Evolutionary conservation across 306 rosid species (phyloP).

Genomic region (Oxytropis ochrocephala): DNA sequence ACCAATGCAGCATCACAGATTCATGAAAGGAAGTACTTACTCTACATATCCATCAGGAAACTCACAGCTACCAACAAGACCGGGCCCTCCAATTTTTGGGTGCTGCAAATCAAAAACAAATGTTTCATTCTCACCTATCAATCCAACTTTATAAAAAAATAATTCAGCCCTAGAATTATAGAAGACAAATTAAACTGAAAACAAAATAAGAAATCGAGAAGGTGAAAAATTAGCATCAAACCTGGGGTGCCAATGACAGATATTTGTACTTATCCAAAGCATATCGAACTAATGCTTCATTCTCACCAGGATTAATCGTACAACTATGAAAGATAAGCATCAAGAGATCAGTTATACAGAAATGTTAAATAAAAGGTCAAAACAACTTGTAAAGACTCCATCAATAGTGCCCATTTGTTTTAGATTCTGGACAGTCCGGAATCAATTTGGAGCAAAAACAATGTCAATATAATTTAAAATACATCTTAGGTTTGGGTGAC

Average conservation of each 20-base stretch:
- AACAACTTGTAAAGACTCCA: background rate
- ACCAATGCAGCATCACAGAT: background rate
- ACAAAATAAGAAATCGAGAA: background rate
- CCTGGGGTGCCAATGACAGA: constrained; percentile 82
- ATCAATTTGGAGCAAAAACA: too few relatives aligned
- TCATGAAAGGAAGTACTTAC: constrained; percentile 41
- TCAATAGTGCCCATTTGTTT: background rate
- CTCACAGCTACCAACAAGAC: constrained; percentile 68
- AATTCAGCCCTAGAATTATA: constrained; percentile 1
- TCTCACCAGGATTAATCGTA: constrained; percentile 96
- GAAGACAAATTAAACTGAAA: constrained; percentile 11
- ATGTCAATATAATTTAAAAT: too few relatives aligned
- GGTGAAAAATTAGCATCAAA: constrained; percentile 30
- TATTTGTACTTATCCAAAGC: constrained; percentile 80
- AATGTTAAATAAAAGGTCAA: background rate
- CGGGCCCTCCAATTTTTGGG: constrained; percentile 95
- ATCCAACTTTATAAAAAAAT: background rate
- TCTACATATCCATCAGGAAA: constrained; percentile 74
- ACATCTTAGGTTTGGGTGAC: too few relatives aligned
- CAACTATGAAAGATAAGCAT: constrained; percentile 41
- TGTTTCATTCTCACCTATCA: too few relatives aligned
- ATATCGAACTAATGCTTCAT: constrained; percentile 91
- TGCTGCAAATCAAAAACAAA: constrained; percentile 43
- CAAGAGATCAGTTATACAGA: constrained; percentile 17
- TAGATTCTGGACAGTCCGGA: background rate